Base-by-base conservation (phyloP, 352 stramenopile genomes). In the Pythium rhizo-oryzae region DNA sequence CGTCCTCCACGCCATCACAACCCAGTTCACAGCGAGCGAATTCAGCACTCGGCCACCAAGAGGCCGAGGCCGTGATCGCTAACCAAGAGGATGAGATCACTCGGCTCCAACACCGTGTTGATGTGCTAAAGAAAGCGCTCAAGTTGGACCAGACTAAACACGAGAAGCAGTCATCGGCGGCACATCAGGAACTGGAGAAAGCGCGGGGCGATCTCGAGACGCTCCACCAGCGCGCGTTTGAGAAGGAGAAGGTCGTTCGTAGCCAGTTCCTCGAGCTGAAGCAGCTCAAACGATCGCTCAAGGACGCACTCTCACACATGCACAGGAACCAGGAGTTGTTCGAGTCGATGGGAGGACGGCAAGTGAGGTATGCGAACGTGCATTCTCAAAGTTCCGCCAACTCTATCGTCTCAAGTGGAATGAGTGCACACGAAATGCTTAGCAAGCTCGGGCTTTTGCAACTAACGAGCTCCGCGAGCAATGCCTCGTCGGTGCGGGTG, bases 221-320 rank as follows among this genome's bases (percentile, higher is more conserved):
- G 5, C 85, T 91, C 51, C 72, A 89, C 53, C 61, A 72, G 30
- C 73, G 87, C 37, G 24, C 89, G 2, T 70, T 82, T 19, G 70
- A 78, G 2, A 89, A 90, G 39, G 84, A 94, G 56, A 87, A 87
- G 41, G 64, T 74, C 24, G 76, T 89, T 28, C 77, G 86, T 37
- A 77, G 67, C 6, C 82, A 92, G 33, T 85, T 89, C 41, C 55
- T 93, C 23, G 73, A 87, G 59, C 84, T 94, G 57, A 94, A 94
- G 68, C 79, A 84, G 41, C 81, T 94, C 54, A 93, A 93, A 72
- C 80, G 82, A 11, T 65, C 80, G 11, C 64, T 92, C 0, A 80
- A 85, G 19, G 83, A 93, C 12, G 65, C 90, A 18, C 63, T 77
- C 13, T 62, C 70, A 1, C 78, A 75, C 0, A 72, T 87, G 7